Conservation (phyloP, 106 monocot species). For the Ottelia alismoides region DNA sequence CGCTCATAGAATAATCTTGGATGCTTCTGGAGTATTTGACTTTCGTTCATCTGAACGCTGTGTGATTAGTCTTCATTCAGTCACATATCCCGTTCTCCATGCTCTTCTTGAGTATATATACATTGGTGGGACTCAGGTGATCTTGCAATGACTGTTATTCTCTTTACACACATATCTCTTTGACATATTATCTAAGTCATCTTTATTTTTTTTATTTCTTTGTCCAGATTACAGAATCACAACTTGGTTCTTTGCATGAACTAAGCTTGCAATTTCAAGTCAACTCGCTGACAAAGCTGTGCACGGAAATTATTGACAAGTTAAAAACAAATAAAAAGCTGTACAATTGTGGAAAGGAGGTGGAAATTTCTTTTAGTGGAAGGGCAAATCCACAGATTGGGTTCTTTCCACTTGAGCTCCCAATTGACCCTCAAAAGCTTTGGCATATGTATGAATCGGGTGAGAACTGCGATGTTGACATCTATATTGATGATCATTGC, state of each 20-base stretch:
- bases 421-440: slow-evolving; percentile 43
- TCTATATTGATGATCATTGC: slow-evolving; percentile 55
- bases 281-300: slow-evolving; percentile 38
- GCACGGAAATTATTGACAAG: slow-evolving; percentile 41
- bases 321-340: slow-evolving; percentile 38
- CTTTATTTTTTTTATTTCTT: too few species aligned
- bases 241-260: slow-evolving; percentile 37
- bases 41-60: slow-evolving; percentile 16
- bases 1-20: slow-evolving; percentile 66
- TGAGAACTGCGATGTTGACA: slow-evolving; percentile 64
- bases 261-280: slow-evolving; percentile 60
- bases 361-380: slow-evolving; percentile 32
- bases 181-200: too few species aligned
- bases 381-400: slow-evolving; percentile 23
- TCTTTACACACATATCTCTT: too few species aligned
- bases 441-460: slow-evolving; percentile 39
- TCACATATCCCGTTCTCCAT: slow-evolving; percentile 48
- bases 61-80: slow-evolving; percentile 46
- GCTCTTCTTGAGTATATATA: slow-evolving; percentile 82
- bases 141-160: too few species aligned
- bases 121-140: slow-evolving; percentile 58
- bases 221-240: slow-evolving; percentile 51
- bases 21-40: slow-evolving; percentile 45
- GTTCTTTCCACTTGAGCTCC: slow-evolving; percentile 31
- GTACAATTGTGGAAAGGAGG: slow-evolving; percentile 35